Percentiles rank a stretch among this genome's conserved stretches.
phyloP scores from a whole-genome alignment of 1,284 basidiomycete genomes.

The Tylopilus sp. region DNA sequence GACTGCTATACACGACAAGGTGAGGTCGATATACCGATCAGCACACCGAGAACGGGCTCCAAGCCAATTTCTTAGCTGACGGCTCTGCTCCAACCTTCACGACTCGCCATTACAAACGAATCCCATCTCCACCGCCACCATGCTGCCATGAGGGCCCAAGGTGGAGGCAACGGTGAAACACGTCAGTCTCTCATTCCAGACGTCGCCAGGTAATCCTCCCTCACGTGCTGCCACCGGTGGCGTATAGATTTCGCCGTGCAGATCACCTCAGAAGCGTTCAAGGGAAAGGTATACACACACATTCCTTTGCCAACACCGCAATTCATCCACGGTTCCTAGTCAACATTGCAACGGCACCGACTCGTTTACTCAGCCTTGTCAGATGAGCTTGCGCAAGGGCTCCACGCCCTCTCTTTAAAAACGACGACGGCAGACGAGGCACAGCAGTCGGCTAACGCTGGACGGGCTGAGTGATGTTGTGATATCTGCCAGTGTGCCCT shows the following conservation, averaged over 20 bases:
- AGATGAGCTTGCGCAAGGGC: conserved; percentile 61
- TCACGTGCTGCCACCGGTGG: conserved; percentile 26
- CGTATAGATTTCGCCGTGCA: conserved; percentile 66
- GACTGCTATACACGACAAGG: conserved; percentile 51
- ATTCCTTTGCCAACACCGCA: conserved; percentile 1
- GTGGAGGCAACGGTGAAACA: conserved; percentile 59
- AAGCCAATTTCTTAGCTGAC: conserved; percentile 46
- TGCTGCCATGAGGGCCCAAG: conserved; percentile 63
- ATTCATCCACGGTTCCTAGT: conserved; percentile 38
- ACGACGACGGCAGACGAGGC: conserved; percentile 62
- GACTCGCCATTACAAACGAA: conserved; percentile 64
- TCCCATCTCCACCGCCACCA: conserved; percentile 76
- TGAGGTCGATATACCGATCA: conserved; percentile 29
- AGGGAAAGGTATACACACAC: conserved; percentile 54
- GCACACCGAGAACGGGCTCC: conserved; percentile 18
- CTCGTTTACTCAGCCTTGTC: conserved; percentile 66
- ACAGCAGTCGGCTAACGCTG: conserved; percentile 22
- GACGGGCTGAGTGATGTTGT: conserved; percentile 24
- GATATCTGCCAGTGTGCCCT: conserved; percentile 14
- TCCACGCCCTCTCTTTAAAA: conserved; percentile 73
- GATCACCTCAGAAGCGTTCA: conserved; percentile 65
- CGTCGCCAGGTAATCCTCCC: conserved; percentile 14
- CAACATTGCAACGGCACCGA: conserved; percentile 70
- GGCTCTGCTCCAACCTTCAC: conserved; percentile 50
- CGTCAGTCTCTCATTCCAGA: conserved; percentile 48